These are phyloP conservation scores for Penicillium olsonii DNA, from an alignment of 2,329 filamentous ascomycete genomes.

Conservation along the genomic window DNA sequence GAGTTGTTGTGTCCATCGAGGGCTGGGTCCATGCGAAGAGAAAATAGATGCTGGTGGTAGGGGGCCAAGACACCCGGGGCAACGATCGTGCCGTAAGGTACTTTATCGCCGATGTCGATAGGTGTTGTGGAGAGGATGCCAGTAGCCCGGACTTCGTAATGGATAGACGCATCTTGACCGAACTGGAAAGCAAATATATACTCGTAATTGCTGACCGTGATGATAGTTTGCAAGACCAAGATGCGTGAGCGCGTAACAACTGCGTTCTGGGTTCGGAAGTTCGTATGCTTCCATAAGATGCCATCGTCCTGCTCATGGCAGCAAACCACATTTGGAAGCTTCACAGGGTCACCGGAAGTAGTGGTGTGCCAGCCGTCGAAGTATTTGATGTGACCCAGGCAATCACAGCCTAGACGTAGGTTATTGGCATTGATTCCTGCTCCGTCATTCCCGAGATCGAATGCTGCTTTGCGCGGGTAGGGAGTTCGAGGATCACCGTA, in stretches of 20 bases:
- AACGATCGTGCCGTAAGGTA: constrained; percentile 43
- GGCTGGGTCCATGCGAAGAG: constrained; percentile 47
- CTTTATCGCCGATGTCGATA: constrained; percentile 36
- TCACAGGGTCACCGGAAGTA: constrained; percentile 35
- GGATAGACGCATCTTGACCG: constrained; percentile 42
- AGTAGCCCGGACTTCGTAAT: constrained; percentile 47
- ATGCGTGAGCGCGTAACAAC: constrained; percentile 36
- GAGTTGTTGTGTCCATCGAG: constrained; percentile 48
- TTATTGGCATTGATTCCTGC: constrained; percentile 48
- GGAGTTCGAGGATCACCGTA: constrained; percentile 46
- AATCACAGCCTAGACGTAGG: constrained; percentile 45
- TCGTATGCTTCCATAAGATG: constrained; percentile 46
- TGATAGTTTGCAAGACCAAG: constrained; percentile 42
- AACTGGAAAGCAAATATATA: constrained; percentile 49
- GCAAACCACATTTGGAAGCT: constrained; percentile 46
- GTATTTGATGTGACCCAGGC: constrained; percentile 47
- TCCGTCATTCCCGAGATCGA: constrained; percentile 48
- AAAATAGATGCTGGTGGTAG: constrained; percentile 49
- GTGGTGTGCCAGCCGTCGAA: constrained; percentile 44
- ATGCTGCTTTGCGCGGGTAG: constrained; percentile 46
- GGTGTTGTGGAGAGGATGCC: constrained; percentile 48
- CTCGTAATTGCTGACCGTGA: constrained; percentile 48
- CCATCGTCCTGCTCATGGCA: constrained; percentile 44
- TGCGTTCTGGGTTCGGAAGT: constrained; percentile 38
- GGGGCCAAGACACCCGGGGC: constrained; percentile 46